Percentiles rank a stretch among this genome's conserved stretches.
These are phyloP conservation scores for Ogataea saltuana DNA, from an alignment of 805 yeast genomes.

Conservation along the genomic window DNA sequence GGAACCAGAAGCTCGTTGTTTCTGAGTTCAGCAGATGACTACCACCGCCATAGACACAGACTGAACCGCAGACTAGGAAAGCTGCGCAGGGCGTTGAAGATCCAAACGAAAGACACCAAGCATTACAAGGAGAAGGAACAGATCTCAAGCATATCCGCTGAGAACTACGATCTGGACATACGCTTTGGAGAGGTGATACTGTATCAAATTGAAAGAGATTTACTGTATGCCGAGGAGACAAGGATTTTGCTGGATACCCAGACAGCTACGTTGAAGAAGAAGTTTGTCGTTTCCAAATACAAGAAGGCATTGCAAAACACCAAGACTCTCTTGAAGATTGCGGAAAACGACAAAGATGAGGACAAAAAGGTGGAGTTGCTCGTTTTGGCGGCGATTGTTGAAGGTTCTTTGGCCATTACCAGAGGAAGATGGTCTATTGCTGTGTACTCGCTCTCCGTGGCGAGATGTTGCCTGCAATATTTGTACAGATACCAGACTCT, in stretches of 20 bases:
- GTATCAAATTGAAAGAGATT: slow-evolving; percentile 74
- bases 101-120: slow-evolving; percentile 68
- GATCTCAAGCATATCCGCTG: slow-evolving; percentile 45
- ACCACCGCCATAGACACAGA: slow-evolving; percentile 62
- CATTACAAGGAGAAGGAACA: slow-evolving; percentile 53
- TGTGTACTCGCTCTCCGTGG: slow-evolving; percentile 53
- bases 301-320: slow-evolving; percentile 58
- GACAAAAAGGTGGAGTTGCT: slow-evolving; percentile 34
- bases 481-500: slow-evolving; percentile 38
- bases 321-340: slow-evolving; percentile 43
- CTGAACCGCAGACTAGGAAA: slow-evolving; percentile 60
- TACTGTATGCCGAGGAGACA: slow-evolving; percentile 66
- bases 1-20: slow-evolving; percentile 64
- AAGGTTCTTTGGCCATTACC: slow-evolving; percentile 46
- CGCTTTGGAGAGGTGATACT: slow-evolving; percentile 61
- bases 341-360: slow-evolving; percentile 41
- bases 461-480: slow-evolving; percentile 61
- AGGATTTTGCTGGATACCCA: slow-evolving; percentile 55
- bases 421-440: slow-evolving; percentile 59
- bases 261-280: slow-evolving; percentile 46
- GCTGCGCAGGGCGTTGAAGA: slow-evolving; percentile 61
- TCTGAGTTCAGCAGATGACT: slow-evolving; percentile 69
- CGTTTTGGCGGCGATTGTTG: slow-evolving; percentile 38
- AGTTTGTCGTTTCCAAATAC: slow-evolving; percentile 62
- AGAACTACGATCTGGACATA: slow-evolving; percentile 51